These are phyloP conservation scores for Heimioporus sp. DNA, from an alignment of 768 basidiomycete genomes.

Conservation along the genomic window DNA sequence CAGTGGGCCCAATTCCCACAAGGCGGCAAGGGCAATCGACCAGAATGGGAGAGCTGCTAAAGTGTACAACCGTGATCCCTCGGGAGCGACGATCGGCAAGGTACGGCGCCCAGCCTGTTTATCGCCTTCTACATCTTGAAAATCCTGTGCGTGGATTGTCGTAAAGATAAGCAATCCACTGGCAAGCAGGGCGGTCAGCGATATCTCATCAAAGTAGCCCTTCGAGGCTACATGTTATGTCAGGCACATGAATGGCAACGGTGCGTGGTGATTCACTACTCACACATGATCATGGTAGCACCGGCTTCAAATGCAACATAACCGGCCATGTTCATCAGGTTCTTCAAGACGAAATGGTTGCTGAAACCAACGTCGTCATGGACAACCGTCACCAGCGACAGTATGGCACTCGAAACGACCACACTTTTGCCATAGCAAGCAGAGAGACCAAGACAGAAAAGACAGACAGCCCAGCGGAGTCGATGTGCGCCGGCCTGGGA, in stretches of 20 bases:
- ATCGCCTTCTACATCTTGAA: conserved; percentile 41
- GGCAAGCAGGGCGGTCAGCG: conserved; percentile 11
- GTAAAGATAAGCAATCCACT: conserved; percentile 17
- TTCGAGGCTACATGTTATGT: neutral
- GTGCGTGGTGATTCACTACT: neutral
- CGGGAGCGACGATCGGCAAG: conserved; percentile 40
- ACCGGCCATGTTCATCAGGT: neutral
- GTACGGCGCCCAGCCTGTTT: conserved; percentile 33
- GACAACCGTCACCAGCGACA: conserved; percentile 17
- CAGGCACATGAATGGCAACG: too few relatives aligned
- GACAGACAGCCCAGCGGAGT: conserved; percentile 35
- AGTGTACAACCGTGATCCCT: conserved; percentile 13
- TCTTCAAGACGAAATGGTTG: neutral
- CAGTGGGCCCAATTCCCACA: conserved; percentile 20
- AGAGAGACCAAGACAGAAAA: conserved; percentile 33
- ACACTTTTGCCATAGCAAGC: conserved; percentile 26
- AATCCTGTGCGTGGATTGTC: conserved; percentile 33
- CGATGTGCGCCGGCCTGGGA: conserved; percentile 27
- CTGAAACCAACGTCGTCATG: conserved; percentile 36
- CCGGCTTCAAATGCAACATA: neutral
- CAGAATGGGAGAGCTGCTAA: conserved; percentile 21
- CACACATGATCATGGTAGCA: neutral
- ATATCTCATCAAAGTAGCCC: conserved; percentile 7
- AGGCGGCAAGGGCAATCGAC: conserved; percentile 18
- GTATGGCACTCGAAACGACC: conserved; percentile 26